Base-by-base conservation (phyloP, 768 basidiomycete species). In the Naganishia antarctica region DNA sequence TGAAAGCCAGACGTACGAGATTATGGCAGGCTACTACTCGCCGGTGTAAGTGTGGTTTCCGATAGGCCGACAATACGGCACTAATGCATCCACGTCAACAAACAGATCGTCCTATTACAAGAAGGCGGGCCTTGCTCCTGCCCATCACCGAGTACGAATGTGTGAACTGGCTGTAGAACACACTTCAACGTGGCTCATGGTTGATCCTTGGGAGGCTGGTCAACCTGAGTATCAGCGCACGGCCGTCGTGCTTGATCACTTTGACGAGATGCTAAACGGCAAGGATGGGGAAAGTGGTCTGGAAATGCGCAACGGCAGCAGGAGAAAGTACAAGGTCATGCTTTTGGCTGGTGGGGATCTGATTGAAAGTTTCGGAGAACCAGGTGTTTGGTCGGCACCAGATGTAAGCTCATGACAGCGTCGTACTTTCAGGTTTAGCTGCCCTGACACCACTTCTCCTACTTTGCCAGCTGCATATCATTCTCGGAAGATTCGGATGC, bases 261-360 rank as follows among this genome's bases (percentile, higher is more conserved):
- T 98, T 75, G 89, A 98, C 75, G 83, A 91, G 74, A 87, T 94
- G 80, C 86, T 99, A 73, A 99, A 99, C 79, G 85, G 83, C 6
- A 66, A 53, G 28, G 81, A 86, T 41, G 80, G 67, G 3, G 71
- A 87, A 25, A 91, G 91, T 5, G 94, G 92, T 48, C 84, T 90
- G 31, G 80, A 81, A 25, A 74, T 76, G 64, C 85, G 85, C 3
- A 82, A 84, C 69, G 86, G 87, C 37, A 90, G 80, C 84, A 83
- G 70, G 84, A 87, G 67, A 80, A 83, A 73, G 86, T 89, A 67
- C 68, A 86, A 86, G 67, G 83, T 97, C 69, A 90, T 98, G 87
- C 84, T 99, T 44, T 84, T 99, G 60, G 96, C 96, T 4, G 96
- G 96, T n/a, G 92, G 90, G 12, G 96, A 99, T 79, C 82, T 99